Evolutionary conservation across 768 basidiomycete genomes (phyloP), one percentile per base, ranked within the genome.

Genomic region (Hypsizygus marmoreus): DNA sequence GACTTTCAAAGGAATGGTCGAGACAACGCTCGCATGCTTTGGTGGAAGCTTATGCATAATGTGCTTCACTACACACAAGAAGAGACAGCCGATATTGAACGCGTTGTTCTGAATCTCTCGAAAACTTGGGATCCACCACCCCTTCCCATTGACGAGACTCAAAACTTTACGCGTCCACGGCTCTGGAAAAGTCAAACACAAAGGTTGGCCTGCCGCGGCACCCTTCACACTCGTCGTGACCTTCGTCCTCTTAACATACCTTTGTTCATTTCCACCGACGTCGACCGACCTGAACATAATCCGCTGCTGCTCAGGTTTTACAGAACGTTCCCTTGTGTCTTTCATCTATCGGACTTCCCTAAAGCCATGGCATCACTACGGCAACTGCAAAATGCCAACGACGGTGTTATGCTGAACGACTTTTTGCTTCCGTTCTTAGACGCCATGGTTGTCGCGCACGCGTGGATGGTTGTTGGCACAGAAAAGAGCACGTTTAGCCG

Each of bases 401-500:
- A 86, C 52, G 75, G 76, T 2, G 60, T 78, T 20, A 56, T 42
- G 24, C 59, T 89, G 52, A 70, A 57, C 14, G 55, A 49, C 12
- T 77, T 80, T 52, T 47, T 88, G 9, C 55, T 77, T 16, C 85
- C 88, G 2, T 77, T 89, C 46, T 54, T 91, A 24, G 88, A 91
- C 58, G 86, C 83, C 5, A 70, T 88, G 67, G 76, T 93, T 23
- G 77, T 80, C 12, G 78, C 79, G 2, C 72, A 73, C 41, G 84
- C 82, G 0, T 64, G 72, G 60, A 66, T 57, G 12, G 75, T 88
- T 23, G 77, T 84, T 0, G 87, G 86, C 2, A 92, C 88, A 10
- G 76, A 80, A 43, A 76, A 78, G 44, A 90, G 87, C 56, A 91
- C 90, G 23, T 91, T 89, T 54, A 86, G 85, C 60, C 65, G 71